A percentile compares a stretch with the other conserved stretches of the same genome.
Evolutionary conservation across 441 rosid species (phyloP).

Genomic region (Capsella rubella): DNA sequence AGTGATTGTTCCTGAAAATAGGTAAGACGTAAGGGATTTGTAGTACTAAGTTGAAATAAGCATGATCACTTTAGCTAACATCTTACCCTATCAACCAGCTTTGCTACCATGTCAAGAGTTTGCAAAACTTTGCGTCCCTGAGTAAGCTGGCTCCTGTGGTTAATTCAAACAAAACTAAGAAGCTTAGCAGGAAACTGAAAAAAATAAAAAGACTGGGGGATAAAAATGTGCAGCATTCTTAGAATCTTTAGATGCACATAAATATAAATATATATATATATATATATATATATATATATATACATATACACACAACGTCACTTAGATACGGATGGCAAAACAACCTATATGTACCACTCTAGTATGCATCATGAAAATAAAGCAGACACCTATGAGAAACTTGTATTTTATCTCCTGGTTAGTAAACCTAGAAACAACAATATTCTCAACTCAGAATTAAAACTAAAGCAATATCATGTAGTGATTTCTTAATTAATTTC

Average conservation of each 20-base stretch:
- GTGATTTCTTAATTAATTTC: constrained; percentile 33
- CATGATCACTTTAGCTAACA: constrained; percentile 11
- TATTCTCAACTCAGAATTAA: constrained; percentile 5
- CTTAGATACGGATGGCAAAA: constrained; percentile 13
- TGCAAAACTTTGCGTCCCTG: constrained; percentile 88
- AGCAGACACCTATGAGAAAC: constrained; percentile 20
- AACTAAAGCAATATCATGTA: constrained; percentile 10
- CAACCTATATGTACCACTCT: constrained; percentile 14
- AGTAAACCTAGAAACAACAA: not conserved
- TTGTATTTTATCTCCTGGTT: constrained; percentile 5
- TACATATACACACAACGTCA: constrained; percentile 10
- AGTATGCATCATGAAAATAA: constrained; percentile 18
- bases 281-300: not conserved
- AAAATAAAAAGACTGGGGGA: constrained; percentile 13
- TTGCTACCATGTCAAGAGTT: constrained; percentile 82
- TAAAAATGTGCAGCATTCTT: constrained; percentile 12
- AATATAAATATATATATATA: not conserved
- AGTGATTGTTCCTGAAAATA: constrained; percentile 85
- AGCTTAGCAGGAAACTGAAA: constrained; percentile 33
- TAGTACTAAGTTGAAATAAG: constrained; percentile 5
- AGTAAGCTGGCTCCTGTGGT: constrained; percentile 76
- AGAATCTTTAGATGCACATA: not conserved
- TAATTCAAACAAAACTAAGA: constrained; percentile 35
- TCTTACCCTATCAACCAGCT: constrained; percentile 81
- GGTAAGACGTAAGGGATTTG: constrained; percentile 22